Conservation (phyloP, 2,329 filamentous ascomycete species). For the Fusarium pseudograminearum region DNA sequence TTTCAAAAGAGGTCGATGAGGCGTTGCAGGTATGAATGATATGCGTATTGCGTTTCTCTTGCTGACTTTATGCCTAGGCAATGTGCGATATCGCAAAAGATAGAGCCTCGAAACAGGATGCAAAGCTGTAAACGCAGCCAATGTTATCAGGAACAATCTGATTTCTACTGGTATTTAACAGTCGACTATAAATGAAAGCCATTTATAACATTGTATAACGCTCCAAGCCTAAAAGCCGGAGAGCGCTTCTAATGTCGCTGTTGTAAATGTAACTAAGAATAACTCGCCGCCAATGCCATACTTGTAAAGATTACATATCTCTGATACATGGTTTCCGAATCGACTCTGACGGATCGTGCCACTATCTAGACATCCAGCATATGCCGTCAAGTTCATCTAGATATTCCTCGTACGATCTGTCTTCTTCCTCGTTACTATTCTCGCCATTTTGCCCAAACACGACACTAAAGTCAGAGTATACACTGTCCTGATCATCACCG, state of each 20-base stretch:
- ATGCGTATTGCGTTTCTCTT: background rate
- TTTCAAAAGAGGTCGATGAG: constrained; percentile 75
- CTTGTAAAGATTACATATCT: constrained; percentile 32
- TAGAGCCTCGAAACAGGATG: constrained; percentile 63
- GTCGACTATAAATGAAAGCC: background rate
- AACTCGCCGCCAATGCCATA: constrained; percentile 18
- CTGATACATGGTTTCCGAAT: constrained; percentile 8
- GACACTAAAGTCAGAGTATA: constrained; percentile 67
- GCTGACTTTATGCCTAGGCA: constrained; percentile 62
- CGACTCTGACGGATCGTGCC: constrained; percentile 1
- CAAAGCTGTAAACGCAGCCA: constrained; percentile 10
- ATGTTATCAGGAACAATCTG: constrained; percentile 1
- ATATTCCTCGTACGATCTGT: constrained; percentile 65
- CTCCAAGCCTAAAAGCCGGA: constrained; percentile 6
- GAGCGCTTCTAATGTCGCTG: constrained; percentile 11
- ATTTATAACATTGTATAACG: constrained; percentile 4
- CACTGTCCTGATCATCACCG: constrained; percentile 60
- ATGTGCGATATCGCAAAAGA: constrained; percentile 94
- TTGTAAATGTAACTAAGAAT: constrained; percentile 18
- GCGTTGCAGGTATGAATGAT: constrained; percentile 74
- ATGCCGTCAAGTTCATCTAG: constrained; percentile 69
- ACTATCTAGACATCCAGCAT: constrained; percentile 56
- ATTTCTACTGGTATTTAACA: background rate
- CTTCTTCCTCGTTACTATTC: constrained; percentile 48
- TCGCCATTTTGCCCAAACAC: constrained; percentile 58